Base-by-base conservation (phyloP, 495 filamentous ascomycete genomes). In the Tuber calosporum region DNA sequence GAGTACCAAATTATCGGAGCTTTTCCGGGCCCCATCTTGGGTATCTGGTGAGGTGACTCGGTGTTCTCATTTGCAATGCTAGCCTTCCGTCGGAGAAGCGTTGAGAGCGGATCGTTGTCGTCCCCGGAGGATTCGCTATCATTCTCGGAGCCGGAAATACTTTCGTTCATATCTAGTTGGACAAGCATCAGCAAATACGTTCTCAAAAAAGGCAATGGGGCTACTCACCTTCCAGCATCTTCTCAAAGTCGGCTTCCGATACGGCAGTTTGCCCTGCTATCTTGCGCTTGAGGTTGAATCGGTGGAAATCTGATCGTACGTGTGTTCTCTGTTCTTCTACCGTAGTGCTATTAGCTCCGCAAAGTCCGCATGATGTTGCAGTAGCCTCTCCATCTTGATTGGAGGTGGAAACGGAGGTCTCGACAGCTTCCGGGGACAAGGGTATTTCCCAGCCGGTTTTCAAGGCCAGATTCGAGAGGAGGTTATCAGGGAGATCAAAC, bases 211-310 rank as follows among this genome's bases (percentile, higher is more conserved):
- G 13, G 13, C 17, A 9, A 7, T 34, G 53, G 6, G 26, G 7
- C 34, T 62, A 69, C 66, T 53, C 79, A 81, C 83, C 82, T 26
- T 89, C 92, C 17, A 97, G 84, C 19, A 97, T 87, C 80, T 89
- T 91, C 78, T 92, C 90, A 72, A 98, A 98, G 66, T 97, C 91
- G 17, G 78, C 77, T 73, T 98, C 95, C 17, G 87, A 86, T 1
- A 97, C 89, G 0, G 89, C 84, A 17, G 84, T 85, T 67, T 84
- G 86, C 0, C 91, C 92, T 70, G 90, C 86, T 43, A 97, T 83
- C 84, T 92, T 94, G 80, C 92, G 92, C 82, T 97, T 97, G 68
- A 97, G 82, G 81, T 99, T 99, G 83, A 97, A 98, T 71, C 90
- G 87, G 83, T 99, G 95, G 67, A 94, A 86, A 82, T 99, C 95